Percentiles rank a stretch among this genome's conserved stretches.
Conservation (phyloP, 2,329 filamentous ascomycete genomes). For the Aureobasidium sp. region DNA sequence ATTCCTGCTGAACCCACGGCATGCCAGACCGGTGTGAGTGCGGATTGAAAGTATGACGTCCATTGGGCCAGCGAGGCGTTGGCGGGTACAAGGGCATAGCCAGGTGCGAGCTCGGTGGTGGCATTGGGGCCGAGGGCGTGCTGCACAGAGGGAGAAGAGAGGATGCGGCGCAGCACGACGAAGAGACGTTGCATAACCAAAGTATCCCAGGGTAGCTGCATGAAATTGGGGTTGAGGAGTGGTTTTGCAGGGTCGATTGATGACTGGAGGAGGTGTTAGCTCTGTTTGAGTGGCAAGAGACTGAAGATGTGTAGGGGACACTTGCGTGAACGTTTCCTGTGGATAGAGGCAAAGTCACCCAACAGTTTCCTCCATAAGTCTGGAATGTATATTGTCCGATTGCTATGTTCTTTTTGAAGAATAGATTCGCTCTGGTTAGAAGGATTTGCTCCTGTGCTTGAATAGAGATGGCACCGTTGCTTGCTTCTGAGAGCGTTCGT, state of each 20-base stretch:
- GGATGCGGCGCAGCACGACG: constrained; percentile 24
- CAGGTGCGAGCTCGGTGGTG: constrained; percentile 26
- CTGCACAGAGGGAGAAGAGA: neutral
- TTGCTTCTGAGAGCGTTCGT: constrained; percentile 17
- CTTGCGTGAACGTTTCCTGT: constrained; percentile 27
- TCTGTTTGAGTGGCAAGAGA: neutral
- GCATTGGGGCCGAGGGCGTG: constrained; percentile 21
- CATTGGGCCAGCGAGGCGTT: constrained; percentile 17
- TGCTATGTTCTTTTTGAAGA: constrained; percentile 40
- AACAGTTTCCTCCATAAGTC: constrained; percentile 29
- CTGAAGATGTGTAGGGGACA: no score
- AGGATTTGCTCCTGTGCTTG: constrained; percentile 35
- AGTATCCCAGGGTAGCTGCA: constrained; percentile 32
- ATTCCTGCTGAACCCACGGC: constrained; percentile 17
- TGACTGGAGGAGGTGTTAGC: neutral
- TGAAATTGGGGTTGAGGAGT: constrained; percentile 35
- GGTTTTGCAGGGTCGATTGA: constrained; percentile 29
- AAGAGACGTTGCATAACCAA: constrained; percentile 27
- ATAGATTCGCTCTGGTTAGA: constrained; percentile 40
- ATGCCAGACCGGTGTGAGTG: neutral
- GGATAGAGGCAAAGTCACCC: constrained; percentile 31
- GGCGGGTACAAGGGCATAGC: neutral
- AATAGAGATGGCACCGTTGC: constrained; percentile 21
- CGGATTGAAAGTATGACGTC: neutral
- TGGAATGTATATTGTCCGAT: constrained; percentile 40